Evolutionary conservation across 2,329 filamentous ascomycete species (phyloP).

Genomic region (Calonectria crousiana): DNA sequence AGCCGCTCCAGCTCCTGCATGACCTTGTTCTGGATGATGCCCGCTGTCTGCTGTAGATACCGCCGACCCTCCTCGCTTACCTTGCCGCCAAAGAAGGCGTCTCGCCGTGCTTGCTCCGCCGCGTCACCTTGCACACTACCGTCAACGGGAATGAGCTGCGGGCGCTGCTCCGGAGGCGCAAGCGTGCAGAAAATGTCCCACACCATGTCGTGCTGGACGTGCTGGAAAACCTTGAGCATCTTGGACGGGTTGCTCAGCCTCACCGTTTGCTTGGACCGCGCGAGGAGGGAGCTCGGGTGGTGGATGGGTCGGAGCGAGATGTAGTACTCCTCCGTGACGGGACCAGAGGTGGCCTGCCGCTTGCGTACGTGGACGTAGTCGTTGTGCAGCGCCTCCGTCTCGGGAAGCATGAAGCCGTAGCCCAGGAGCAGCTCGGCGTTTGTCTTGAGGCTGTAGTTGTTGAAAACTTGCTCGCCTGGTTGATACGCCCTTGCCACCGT

Average conservation of each 20-base stretch:
- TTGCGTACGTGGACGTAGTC: slow-evolving; percentile 71
- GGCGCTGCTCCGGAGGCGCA: slow-evolving; percentile 48
- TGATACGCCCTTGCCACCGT: slow-evolving; percentile 56
- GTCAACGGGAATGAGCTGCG: slow-evolving; percentile 43
- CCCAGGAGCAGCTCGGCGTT: slow-evolving; percentile 77
- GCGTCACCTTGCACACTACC: slow-evolving; percentile 36
- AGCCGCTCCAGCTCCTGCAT: slow-evolving; percentile 59
- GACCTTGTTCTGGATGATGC: slow-evolving; percentile 59
- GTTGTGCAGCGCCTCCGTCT: slow-evolving; percentile 64
- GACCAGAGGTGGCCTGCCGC: slow-evolving; percentile 42
- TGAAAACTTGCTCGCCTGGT: slow-evolving; percentile 70
- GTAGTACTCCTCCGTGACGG: slow-evolving; percentile 58
- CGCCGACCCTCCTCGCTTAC: slow-evolving; percentile 44
- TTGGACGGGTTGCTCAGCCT: slow-evolving; percentile 42
- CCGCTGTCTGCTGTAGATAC: slow-evolving; percentile 51
- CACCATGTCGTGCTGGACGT: slow-evolving; percentile 66
- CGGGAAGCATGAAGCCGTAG: slow-evolving; percentile 71
- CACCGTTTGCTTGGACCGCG: slow-evolving; percentile 53
- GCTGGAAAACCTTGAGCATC: slow-evolving; percentile 57
- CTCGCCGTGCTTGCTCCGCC: slow-evolving; percentile 43
- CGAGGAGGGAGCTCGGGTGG: slow-evolving; percentile 62
- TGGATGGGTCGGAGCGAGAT: slow-evolving; percentile 64
- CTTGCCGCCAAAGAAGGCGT: slow-evolving; percentile 47
- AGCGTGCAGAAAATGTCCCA: slow-evolving; percentile 61
- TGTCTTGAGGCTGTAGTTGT: slow-evolving; percentile 81